Conservation (phyloP, 352 stramenopile species). For the Globisporangium viniferum region DNA sequence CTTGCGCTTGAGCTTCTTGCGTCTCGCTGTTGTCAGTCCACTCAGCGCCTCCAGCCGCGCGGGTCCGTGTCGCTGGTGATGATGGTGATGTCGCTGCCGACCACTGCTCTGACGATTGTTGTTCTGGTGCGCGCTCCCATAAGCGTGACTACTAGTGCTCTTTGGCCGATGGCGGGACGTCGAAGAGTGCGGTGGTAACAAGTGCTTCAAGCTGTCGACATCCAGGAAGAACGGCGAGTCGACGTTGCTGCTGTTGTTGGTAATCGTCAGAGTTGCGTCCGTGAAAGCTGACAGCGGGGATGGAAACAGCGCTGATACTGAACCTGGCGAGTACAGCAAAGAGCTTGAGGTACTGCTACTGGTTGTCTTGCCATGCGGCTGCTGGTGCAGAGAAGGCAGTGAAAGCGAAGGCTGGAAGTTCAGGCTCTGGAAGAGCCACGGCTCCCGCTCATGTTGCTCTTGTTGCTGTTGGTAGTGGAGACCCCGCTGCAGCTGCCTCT, state of each 20-base stretch:
- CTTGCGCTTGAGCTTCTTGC: conserved; percentile 16
- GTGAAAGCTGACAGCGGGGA: background rate
- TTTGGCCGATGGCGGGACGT: conserved; percentile 17
- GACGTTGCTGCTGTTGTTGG: conserved; percentile 7
- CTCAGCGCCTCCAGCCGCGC: conserved; percentile 43
- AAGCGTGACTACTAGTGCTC: conserved; percentile 6
- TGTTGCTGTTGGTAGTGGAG: conserved; percentile 2
- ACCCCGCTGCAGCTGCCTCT: conserved; percentile 17
- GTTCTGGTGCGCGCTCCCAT: conserved; percentile 13
- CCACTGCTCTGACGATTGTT: conserved; percentile 10
- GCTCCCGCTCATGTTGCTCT: conserved; percentile 29
- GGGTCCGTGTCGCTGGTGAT: conserved; percentile 16
- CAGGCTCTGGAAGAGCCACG: conserved; percentile 72
- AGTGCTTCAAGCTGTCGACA: conserved; percentile 53
- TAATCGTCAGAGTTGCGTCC: background rate
- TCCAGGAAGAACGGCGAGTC: conserved; percentile 66
- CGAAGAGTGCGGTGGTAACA: conserved; percentile 32
- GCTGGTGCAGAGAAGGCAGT: conserved; percentile 4
- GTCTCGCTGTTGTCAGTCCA: conserved; percentile 7
- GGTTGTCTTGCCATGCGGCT: background rate
- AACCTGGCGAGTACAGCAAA: conserved; percentile 8
- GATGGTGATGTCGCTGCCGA: conserved; percentile 11
- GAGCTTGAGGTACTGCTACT: background rate
- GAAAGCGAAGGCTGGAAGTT: conserved; percentile 26
- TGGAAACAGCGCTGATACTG: background rate